Percentiles rank a stretch among this genome's conserved stretches.
These are phyloP conservation scores for Nitzschia sp. DNA, from an alignment of 108 stramenopile genomes.

Conservation along the genomic window DNA sequence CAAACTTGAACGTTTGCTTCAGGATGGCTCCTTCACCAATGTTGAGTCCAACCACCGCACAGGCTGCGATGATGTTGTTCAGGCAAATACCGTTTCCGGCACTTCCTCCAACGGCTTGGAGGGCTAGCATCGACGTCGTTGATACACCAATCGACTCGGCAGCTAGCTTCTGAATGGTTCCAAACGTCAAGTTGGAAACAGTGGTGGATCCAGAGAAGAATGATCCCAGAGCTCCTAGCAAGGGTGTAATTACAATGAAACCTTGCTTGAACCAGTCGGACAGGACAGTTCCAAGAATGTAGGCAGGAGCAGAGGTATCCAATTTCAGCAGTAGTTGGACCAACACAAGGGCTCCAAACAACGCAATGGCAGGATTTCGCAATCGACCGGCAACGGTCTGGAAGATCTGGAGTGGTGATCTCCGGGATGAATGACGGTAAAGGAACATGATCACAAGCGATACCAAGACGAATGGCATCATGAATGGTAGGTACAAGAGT, in stretches of 20 bases:
- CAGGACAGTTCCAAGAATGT: conserved; percentile 51
- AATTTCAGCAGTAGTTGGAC: conserved; percentile 57
- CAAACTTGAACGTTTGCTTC: conserved; percentile 47
- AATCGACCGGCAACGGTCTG: conserved; percentile 36
- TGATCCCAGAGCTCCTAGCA: conserved; percentile 54
- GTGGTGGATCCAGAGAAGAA: conserved; percentile 72
- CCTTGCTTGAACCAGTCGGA: conserved; percentile 53
- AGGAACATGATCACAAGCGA: conserved; percentile 52
- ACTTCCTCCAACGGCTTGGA: conserved; percentile 64
- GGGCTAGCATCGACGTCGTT: conserved; percentile 50
- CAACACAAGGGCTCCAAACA: conserved; percentile 54
- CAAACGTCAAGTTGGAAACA: conserved; percentile 69
- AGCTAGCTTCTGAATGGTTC: conserved; percentile 55
- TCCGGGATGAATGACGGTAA: conserved; percentile 42
- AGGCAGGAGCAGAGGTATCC: conserved; percentile 51
- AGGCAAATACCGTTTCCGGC: conserved; percentile 69
- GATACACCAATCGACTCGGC: conserved; percentile 53
- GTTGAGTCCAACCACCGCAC: conserved; percentile 53
- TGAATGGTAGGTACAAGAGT: conserved; percentile 61
- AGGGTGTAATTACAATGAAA: conserved; percentile 53
- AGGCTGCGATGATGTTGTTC: conserved; percentile 68
- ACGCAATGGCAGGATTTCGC: conserved; percentile 51
- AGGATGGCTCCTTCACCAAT: conserved; percentile 60
- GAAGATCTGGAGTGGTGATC: conserved; percentile 33
- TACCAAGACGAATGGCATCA: conserved; percentile 60